phyloP scores from a whole-genome alignment of 495 filamentous ascomycete species.

The Hypomontagnella submonticulosa region DNA sequence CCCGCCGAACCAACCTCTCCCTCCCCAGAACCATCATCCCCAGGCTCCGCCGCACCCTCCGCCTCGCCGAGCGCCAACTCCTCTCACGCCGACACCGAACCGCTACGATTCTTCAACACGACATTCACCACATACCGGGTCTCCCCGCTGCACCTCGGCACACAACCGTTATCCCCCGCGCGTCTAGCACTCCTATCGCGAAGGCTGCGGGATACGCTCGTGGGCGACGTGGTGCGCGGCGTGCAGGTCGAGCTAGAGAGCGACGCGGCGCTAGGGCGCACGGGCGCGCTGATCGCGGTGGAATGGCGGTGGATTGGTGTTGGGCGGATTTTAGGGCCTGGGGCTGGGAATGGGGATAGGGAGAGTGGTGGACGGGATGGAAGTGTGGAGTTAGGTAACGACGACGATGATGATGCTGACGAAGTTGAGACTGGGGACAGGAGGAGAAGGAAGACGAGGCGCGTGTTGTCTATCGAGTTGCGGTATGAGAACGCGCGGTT shows the following conservation, averaged over 20 bases:
- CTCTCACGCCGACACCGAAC: constrained; percentile 19
- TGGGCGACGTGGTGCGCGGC: constrained; percentile 62
- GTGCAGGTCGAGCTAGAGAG: constrained; percentile 54
- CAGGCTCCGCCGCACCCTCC: constrained; percentile 16
- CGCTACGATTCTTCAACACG: constrained; percentile 58
- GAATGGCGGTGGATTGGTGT: constrained; percentile 44
- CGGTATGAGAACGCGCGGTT: constrained; percentile 55
- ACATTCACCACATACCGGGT: constrained; percentile 60
- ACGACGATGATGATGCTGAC: constrained; percentile 2
- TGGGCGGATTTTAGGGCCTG: constrained; percentile 11
- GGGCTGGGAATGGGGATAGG: background rate
- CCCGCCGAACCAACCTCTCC: constrained; percentile 10
- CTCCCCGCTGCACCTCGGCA: constrained; percentile 56
- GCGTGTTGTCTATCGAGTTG: constrained; percentile 49
- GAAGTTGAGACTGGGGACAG: background rate
- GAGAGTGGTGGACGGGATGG: constrained; percentile 12
- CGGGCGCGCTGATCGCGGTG: constrained; percentile 53
- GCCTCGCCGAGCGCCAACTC: constrained; percentile 16
- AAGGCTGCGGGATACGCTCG: constrained; percentile 55
- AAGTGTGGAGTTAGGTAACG: constrained; percentile 26
- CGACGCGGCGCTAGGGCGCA: constrained; percentile 47
- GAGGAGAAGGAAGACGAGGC: constrained; percentile 15
- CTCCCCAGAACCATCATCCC: constrained; percentile 12
- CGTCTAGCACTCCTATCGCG: constrained; percentile 51
- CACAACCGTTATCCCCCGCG: constrained; percentile 33